Percentiles rank a stretch among this genome's conserved stretches.
phyloP scores from a whole-genome alignment of 129 eudicot species.

The Apium graveolens region DNA sequence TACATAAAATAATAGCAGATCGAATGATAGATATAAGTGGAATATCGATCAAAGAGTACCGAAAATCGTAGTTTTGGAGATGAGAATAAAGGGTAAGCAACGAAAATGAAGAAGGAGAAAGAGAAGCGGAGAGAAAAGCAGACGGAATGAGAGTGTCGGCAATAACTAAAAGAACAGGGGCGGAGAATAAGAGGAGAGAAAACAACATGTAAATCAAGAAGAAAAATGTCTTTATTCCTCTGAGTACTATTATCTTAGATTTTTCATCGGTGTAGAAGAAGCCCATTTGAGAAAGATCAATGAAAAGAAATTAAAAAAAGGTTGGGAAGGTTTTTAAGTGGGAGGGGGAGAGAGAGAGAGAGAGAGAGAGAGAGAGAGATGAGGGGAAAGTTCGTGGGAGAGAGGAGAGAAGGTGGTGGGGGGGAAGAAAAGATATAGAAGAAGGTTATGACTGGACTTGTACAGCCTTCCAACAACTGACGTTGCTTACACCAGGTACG shows the following conservation, averaged over 20 bases:
- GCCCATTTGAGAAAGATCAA: slow-evolving; percentile 29
- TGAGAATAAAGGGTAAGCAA: slow-evolving; percentile 40
- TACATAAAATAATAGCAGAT: slow-evolving; percentile 72
- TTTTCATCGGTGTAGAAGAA: slow-evolving; percentile 56
- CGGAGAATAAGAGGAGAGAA: slow-evolving; percentile 69
- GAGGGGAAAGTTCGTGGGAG: slow-evolving; percentile 6
- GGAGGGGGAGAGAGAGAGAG: not conserved
- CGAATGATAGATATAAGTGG: slow-evolving; percentile 69
- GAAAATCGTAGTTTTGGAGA: slow-evolving; percentile 58
- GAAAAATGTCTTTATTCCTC: slow-evolving; percentile 76
- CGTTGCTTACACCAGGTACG: not conserved
- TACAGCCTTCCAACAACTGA: not conserved
- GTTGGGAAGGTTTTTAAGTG: not conserved
- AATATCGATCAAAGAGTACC: slow-evolving; percentile 71
- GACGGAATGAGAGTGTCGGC: slow-evolving; percentile 88
- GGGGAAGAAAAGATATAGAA: not conserved
- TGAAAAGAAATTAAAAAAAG: not conserved
- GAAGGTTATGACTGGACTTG: slow-evolving; percentile 17
- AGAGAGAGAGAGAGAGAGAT: not conserved
- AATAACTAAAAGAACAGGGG: slow-evolving; percentile 62
- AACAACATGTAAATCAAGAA: slow-evolving; percentile 58
- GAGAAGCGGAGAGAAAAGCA: slow-evolving; percentile 64
- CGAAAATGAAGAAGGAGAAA: slow-evolving; percentile 30
- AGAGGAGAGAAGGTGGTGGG: not conserved
- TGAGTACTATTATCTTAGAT: slow-evolving; percentile 28